Evolutionary conservation across 495 filamentous ascomycete species (phyloP), one percentile per base, ranked within the genome.

Genomic region (Recurvomyces mirabilis): DNA sequence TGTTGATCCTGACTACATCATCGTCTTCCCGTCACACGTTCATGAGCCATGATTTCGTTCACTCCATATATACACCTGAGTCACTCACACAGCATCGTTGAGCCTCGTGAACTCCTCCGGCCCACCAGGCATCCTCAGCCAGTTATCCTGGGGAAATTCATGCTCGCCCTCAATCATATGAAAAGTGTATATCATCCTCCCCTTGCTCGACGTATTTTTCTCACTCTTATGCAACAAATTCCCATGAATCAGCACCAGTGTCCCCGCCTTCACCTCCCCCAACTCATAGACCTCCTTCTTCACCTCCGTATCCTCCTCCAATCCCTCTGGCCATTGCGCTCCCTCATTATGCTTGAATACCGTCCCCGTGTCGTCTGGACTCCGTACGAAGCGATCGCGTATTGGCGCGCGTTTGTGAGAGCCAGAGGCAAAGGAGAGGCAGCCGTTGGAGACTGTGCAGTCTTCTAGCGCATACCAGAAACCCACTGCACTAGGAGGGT

Each of bases 391-490:
- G 41, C 91, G 64, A 51, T 76, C 74, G 47, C 60, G 60, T 2
- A 96, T 71, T 1, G 70, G 67, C 22, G 71, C 68, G 52, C 73
- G 72, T 58, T 66, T 72, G 49, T 96, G 91, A 43, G 77, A 83
- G 4, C 91, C 91, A 5, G 71, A 73, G 51, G 80, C 68, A 65
- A 96, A 94, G 34, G 79, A 83, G 61, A 98, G 60, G 41, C 87
- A 93, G 6, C 85, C 91, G 64, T 98, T 98, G 54, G 76, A 75
- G 0, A 65, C 61, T 18, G 83, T 87, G 2, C 84, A 81, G 61
- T 98, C 91, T 65, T 98, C 89, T 14, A 96, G 69, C 22, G 91
- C 89, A 65, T 93, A 91, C 87, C 87, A 94, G 64, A 85, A 94
- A 7, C 87, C 88, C 4, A 96, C 85, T 0, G 91, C 89, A 30